A percentile compares a stretch with the other conserved stretches of the same genome.
phyloP scores from a whole-genome alignment of 1,284 basidiomycete genomes.

The Irpex sp. region DNA sequence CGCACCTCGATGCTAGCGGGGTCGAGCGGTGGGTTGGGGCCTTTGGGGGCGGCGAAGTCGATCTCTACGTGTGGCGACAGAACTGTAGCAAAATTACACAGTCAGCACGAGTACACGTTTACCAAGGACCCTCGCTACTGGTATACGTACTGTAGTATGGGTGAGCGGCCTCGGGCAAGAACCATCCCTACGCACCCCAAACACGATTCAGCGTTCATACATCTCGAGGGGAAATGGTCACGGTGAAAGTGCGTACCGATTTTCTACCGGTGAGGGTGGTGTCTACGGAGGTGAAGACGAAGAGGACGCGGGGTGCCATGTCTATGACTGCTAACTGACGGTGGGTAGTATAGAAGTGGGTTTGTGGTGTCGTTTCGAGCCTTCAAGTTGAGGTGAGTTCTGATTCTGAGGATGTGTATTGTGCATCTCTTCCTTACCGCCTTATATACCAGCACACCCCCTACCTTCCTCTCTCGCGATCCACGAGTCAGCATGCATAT shows the following conservation, averaged over 20 bases:
- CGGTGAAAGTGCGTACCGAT: no score
- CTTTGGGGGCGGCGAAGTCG: slow-evolving; percentile 69
- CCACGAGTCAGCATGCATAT: no score
- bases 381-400: no score
- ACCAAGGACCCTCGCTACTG: background rate
- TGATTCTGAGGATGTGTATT: no score
- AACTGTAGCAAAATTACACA: slow-evolving; percentile 18
- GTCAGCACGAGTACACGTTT: background rate
- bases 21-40: slow-evolving; percentile 74
- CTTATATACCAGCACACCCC: no score
- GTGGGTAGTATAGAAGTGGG: background rate
- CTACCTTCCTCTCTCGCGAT: no score
- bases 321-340: background rate
- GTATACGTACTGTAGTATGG: slow-evolving; percentile 56
- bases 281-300: slow-evolving; percentile 8
- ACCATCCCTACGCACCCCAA: slow-evolving; percentile 52
- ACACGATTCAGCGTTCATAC: background rate
- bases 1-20: slow-evolving; percentile 50
- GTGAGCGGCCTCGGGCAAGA: slow-evolving; percentile 74
- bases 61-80: slow-evolving; percentile 55
- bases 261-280: slow-evolving; percentile 1
- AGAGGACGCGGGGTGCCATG: slow-evolving; percentile 3
- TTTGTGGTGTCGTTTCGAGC: background rate
- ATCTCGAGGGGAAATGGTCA: no score
- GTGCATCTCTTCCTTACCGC: no score